Evolutionary conservation across 768 basidiomycete genomes (phyloP), one percentile per base, ranked within the genome.

Genomic region (Boletus sensibilis): DNA sequence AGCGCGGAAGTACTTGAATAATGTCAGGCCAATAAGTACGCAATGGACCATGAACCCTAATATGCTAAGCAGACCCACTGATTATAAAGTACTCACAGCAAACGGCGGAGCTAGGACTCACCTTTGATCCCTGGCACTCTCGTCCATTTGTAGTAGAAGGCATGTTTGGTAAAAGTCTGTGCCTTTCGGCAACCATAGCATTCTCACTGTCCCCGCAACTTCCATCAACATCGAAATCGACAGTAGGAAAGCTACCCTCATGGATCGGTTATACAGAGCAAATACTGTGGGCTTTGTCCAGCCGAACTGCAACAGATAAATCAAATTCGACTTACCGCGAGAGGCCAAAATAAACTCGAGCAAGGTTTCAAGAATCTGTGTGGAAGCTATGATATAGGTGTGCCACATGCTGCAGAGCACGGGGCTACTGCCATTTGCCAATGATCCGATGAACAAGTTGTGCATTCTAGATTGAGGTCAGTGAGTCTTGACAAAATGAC

Each of bases 261-360:
- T 57, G 13, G 59, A 65, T 48, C 55, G 54, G 20, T 65, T 64
- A 21, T 65, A 65, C 3, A 67, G 48, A 18, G 64, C 65, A 31
- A 52, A 58, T 16, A 65, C 64, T 65, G 50, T 50, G 23, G 13
- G 16, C 1, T 4, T 18, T 25, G 31, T 65, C 34, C 33, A 45
- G 13, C 40, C 25, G 18, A 21, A 21, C 46, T 42, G 31, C 12
- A 39, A 21, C 1, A 5, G 18, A 16, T 40, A 45, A 31, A 29
- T 37, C 2, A 16, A 6, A 0, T 21, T 42, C 4, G 20, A 56
- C 59, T 52, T 21, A 66, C 64, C 41, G 21, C 64, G 65, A 45
- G 41, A 18, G 5, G 56, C 66, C 38, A 67, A 39, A 20, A 64
- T 43, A 31, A 64, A 1, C 18, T 66, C 65, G 21, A 66, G 62